phyloP scores from a whole-genome alignment of 2,329 filamentous ascomycete species.

The Aureobasidium vineae region DNA sequence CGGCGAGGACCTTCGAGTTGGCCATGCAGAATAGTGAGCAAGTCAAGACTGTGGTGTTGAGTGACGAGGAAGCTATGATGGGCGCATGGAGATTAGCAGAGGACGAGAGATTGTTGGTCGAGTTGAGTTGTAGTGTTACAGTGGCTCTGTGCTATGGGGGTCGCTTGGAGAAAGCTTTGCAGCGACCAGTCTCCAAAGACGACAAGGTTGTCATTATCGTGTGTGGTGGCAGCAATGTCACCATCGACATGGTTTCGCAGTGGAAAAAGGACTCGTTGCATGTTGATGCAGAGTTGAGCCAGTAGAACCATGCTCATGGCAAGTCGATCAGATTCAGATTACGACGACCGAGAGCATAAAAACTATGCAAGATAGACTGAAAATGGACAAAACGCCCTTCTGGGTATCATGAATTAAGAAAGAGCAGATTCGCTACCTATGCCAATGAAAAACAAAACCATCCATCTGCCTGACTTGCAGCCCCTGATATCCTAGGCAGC shows the following conservation, averaged over 20 bases:
- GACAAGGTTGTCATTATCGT: slow-evolving; percentile 80
- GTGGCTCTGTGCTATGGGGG: slow-evolving; percentile 67
- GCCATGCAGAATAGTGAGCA: slow-evolving; percentile 48
- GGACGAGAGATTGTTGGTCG: slow-evolving; percentile 77
- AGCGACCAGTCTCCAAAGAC: slow-evolving; percentile 62
- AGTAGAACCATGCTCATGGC: slow-evolving; percentile 8
- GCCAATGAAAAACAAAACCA: background rate
- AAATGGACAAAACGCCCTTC: slow-evolving; percentile 12
- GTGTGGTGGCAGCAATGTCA: slow-evolving; percentile 65
- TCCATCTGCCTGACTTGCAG: background rate
- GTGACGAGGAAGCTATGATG: slow-evolving; percentile 74
- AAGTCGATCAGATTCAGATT: too few species aligned
- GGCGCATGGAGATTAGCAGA: slow-evolving; percentile 75
- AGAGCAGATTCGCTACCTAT: background rate
- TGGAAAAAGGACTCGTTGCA: slow-evolving; percentile 47
- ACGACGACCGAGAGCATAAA: background rate
- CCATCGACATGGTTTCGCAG: slow-evolving; percentile 50
- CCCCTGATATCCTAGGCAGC: background rate
- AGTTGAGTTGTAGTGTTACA: slow-evolving; percentile 80
- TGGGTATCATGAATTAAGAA: slow-evolving; percentile 22
- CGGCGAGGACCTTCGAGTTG: slow-evolving; percentile 65
- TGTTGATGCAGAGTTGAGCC: slow-evolving; percentile 29
- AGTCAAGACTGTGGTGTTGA: slow-evolving; percentile 62
- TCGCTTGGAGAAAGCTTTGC: slow-evolving; percentile 56
- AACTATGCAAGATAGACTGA: background rate